Base-by-base conservation (phyloP, 495 filamentous ascomycete genomes). In the Penicillium cataractarum region DNA sequence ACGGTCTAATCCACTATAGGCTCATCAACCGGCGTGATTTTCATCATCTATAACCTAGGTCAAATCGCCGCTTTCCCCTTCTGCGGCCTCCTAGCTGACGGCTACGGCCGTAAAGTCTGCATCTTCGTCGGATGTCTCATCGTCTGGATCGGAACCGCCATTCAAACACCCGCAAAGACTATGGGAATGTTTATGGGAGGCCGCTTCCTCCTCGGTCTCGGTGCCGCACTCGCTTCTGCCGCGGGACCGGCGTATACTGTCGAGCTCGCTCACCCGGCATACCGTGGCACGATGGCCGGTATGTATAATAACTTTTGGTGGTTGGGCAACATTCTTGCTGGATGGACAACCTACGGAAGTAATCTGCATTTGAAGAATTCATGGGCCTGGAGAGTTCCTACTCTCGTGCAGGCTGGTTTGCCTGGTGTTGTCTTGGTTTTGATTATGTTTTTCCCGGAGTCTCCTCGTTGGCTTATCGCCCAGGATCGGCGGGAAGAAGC, bases 161-260 rank as follows among this genome's bases (percentile, higher is more conserved):
- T 87, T 22, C 83, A 88, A 68, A 84, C 81, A 3, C 69, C 81
- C 6, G 77, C 79, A 10, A 70, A 60, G 39, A 80, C 74, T 58
- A 66, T 82, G 22, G 71, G 67, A n/a, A 77, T 80, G 64, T 91
- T 92, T 68, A 87, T 91, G 71, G 89, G 79, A 21, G 90, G 89
- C n/a, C 87, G 90, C 7, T 92, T 93, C 74, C 66, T 92, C 15
- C 81, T 93, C 17, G 90, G 90, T 1, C 90, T 93, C 62, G 90
- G 90, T 12, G 87, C 90, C 35, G 83, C 83, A 9, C 86, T 90
- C 33, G 81, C 82, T 44, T 82, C 84, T 46, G 83, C 87, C n/a
- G 89, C 89, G 9, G 90, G 87, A 0, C 91, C 90, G 0, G 82
- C 86, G 10, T 92, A 92, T 63, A 87, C 91, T 35, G 84, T 86